Base-by-base conservation (phyloP, 208 protist species). In the Trypanosoma avium region DNA sequence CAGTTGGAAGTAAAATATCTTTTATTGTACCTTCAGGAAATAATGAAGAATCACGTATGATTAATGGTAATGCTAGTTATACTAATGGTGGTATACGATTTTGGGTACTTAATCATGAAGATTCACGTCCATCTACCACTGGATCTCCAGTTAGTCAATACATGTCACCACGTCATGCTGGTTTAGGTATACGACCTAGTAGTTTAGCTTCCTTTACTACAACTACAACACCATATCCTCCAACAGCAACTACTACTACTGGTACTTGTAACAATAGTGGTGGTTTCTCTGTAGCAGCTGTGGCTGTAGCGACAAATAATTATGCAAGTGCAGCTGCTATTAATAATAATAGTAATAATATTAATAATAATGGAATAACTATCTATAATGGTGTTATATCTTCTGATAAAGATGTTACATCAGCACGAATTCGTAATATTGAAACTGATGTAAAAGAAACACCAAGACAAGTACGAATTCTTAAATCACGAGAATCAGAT, bases 401-500 rank as follows among this genome's bases (percentile, higher is more conserved):
- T n/a, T n/a, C n/a, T n/a, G n/a, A n/a, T n/a, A n/a, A n/a, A n/a
- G n/a, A n/a, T n/a, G n/a, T n/a, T n/a, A n/a, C n/a, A n/a, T n/a
- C n/a, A n/a, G n/a, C 40, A 36, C 66, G 48, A 13, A 54, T 65
- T 27, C 57, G 48, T 13, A 48, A 72, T 57, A 47, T 72, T 43
- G 66, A 72, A 48, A 57, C 56, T 21, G 55, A 72, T 35, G 57
- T 72, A 57, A 50, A 47, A 27, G 66, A 65, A 4, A 29, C 65
- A 47, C 57, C 42, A 19, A 47, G 59, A 26, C 66, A 72, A 22
- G 43, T 72, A 35, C 56, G 50, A 12, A 29, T 63, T 49, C 42
- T 65, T 6, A 63, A 72, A 36, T 56, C 42, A 24, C 52, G 54
- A 21, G 46, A 70, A 19, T 63, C 46, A 21, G 38, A 55, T 42